Evolutionary conservation across 2,329 filamentous ascomycete genomes (phyloP), one percentile per base, ranked within the genome.

Genomic region (Rhinocladiella similis): DNA sequence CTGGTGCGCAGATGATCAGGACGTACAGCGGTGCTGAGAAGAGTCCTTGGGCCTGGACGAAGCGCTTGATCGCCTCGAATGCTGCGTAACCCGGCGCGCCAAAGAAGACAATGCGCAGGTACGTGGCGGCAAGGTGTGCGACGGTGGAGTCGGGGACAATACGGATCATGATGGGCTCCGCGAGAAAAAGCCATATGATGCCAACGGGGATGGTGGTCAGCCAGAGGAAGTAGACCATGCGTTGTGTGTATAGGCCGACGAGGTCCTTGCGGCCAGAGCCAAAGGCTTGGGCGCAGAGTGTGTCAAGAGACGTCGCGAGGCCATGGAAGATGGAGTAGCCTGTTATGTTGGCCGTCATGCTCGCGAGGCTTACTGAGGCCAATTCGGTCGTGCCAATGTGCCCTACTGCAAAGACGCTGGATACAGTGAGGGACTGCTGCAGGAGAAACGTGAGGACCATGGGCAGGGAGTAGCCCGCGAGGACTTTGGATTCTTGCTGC

Each of bases 211-310:
- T 75, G 2, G 82, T 84, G 62, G 88, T 78, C 13, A 79, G 71
- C 70, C 85, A 82, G 3, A 90, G 78, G 67, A 90, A 88, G 67
- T 78, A 84, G 1, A 86, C 77, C 86, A 89, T 89, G 55, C 87
- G 80, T 72, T 90, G 87, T 14, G 87, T 75, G 63, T 90, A 86
- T 38, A 90, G 69, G 1, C 87, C 90, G 57, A 95, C 90, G 5
- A 94, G 83, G 59, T 89, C 86, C 66, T 87, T 90, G 67, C 87
- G 87, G 0, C 90, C 90, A 0, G 87, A 90, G 3, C 90, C 90
- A 66, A 91, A 95, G 1, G 90, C 90, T 71, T 95, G 90, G 0
- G 90, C 83, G 70, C 90, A 94, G 1, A 95, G 82, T 0, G 90
- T 94, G 71, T 94, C 90, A 18, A 95, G 78, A 59, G 85, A 87